Evolutionary conservation across 2,329 filamentous ascomycete species (phyloP), one percentile per base, ranked within the genome.

Genomic region (Aurifilum marmelostoma): DNA sequence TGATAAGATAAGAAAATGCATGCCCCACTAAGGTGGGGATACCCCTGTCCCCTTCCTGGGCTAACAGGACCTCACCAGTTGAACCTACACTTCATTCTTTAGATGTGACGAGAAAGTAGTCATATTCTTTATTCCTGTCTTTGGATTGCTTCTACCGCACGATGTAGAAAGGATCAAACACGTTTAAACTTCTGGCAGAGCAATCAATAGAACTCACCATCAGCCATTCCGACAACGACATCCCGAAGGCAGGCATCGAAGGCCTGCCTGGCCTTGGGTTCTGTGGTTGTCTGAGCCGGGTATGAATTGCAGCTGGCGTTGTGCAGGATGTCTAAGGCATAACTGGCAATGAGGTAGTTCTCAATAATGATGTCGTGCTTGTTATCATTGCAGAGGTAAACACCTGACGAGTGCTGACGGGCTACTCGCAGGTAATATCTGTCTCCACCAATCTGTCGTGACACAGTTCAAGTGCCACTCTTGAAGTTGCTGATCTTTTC

Each of bases 1-100:
- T 32, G 69, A 70, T 70, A 70, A 70, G 69, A 63, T 63, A 63
- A 63, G 12, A n/a, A 6, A 16, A 5, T 60, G 69, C 18, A 5
- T 60, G 69, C 67, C 69, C 67, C 68, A 70, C 68, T 16, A 4
- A 24, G 37, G n/a, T 27, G 8, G 59, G 59, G 24, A 2, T 29
- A 56, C 16, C 59, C 34, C 59, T 41, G 59, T n/a, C 34, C 1
- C 4, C 12, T 18, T 37, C 37, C 5, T 41, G 34, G n/a, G 16
- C 29, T 6, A 29, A 16, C 50, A 54, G n/a, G 16, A 54, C 24
- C 24, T 54, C 47, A 50, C 8, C 47, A 50, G 47, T 27, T 54
- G 27, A 12, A 24, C 9, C n/a, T 4, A 2, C 24, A 54, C 24
- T 54, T 54, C 11, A 5, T 27, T 7, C 12, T 54, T 27, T 27